Base-by-base conservation (phyloP, 2,329 filamentous ascomycete genomes). In the Cercospora sp. region DNA sequence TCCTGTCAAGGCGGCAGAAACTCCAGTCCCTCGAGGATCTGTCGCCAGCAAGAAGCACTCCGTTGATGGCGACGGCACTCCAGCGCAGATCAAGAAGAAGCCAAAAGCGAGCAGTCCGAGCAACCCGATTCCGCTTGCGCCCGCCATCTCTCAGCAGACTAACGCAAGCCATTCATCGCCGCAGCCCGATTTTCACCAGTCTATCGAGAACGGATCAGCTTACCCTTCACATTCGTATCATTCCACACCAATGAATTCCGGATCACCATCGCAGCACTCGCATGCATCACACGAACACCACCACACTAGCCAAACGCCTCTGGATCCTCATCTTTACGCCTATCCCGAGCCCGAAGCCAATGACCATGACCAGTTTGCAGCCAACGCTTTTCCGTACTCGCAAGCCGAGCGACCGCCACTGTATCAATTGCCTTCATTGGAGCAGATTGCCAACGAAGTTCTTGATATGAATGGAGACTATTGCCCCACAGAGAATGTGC, bases 1-100 rank as follows among this genome's bases (percentile, higher is more conserved):
- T 76, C 88, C 87, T 1, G 78, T 88, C 73, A 90, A 90, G 75
- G 86, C 87, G 2, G 85, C 86, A 61, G 87, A 90, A 74, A 82
- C 84, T 26, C 86, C 87, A 2, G 85, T 88, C 48, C 87, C 87
- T 48, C 83, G 87, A 69, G 86, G 85, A 13, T 84, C 84, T 33
- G 80, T 80, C n/a, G 82, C 82, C n/a, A 79, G 82, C 45, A 88
- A 88, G 76, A 84, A 86, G 68, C 82, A 85, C 40, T 79, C 82
- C 48, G 76, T 79, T 5, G 81, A 79, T 64, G 84, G 82, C 5
- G 74, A 73, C 16, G 71, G 69, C 53, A 77, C 74, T 48, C 73
- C 74, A 26, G 63, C 68, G 9, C 72, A 73, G 28, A 59, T 69
- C 6, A 74, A 73, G 58, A 74, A 76, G 68, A 75, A 74, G 57